Base-by-base conservation (phyloP, 2,329 filamentous ascomycete species). In the Penicillium sp. region DNA sequence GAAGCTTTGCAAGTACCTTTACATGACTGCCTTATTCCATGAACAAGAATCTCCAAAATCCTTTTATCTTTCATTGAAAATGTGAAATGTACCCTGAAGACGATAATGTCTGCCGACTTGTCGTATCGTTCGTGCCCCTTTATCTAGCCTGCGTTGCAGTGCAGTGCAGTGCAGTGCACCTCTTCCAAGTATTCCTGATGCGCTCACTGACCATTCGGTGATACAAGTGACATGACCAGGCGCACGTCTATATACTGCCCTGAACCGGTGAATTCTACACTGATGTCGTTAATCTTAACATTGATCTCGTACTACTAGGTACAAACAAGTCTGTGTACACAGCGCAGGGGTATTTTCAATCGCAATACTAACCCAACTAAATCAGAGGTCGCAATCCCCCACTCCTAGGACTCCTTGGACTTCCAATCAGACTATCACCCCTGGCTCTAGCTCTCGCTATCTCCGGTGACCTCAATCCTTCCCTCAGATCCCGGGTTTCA, bases 331-430 rank as follows among this genome's bases (percentile, higher is more conserved):
- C 16, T 12, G 16, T 39, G 18, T 10, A 39, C 18, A 29, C 28
- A 29, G 28, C 8, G 7, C 3, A 39, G 18, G 18, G 36, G 36
- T 21, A 39, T 23, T 13, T 10, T 10, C 36, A 39, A 39, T 13
- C 8, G 28, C 28, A 29, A 26, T 26, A 5, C 4, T 29, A 9
- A 29, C 28, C 10, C 28, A 7, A 24, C 21, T 42, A 42, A 24
- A 56, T 53, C 42, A 70, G 46, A 43, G 69, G 69, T 33, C 68
- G 59, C 41, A 71, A 43, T 24, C 53, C 56, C 7, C 63, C 67
- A 60, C 69, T 71, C 16, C 64, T 54, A 10, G 65, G 63, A 60
- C 69, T 71, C 21, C 64, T 54, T 13, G 65, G 63, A 50, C 65
- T 68, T 49, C 52, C 59, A 51, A 59, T 62, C 18, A 60, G 28